phyloP scores from a whole-genome alignment of 2,329 filamentous ascomycete species.

The Stenocarpella maydis region DNA sequence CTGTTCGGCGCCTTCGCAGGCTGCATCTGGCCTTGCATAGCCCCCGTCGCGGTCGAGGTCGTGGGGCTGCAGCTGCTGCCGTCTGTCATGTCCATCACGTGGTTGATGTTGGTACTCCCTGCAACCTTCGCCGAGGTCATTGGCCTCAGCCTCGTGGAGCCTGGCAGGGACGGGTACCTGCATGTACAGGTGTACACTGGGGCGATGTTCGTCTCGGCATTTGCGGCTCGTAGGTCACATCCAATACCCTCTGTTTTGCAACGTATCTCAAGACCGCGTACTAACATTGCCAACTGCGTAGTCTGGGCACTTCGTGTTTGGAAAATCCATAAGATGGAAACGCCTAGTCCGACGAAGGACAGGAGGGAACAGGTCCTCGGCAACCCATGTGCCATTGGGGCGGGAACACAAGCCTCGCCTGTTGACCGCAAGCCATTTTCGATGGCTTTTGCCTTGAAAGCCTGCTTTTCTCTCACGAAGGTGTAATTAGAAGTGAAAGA shows the following conservation, averaged over 20 bases:
- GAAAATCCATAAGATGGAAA: slow-evolving; percentile 52
- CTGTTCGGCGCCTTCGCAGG: slow-evolving; percentile 75
- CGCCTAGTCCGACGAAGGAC: slow-evolving; percentile 41
- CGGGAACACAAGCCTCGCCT: not conserved
- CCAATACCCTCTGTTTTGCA: not conserved
- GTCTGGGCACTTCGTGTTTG: slow-evolving; percentile 53
- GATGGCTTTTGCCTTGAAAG: slow-evolving; percentile 30
- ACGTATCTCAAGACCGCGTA: too few relatives aligned
- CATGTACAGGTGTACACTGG: slow-evolving; percentile 67
- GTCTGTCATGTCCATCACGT: slow-evolving; percentile 72
- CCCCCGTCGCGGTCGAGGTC: slow-evolving; percentile 76
- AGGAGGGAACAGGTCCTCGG: slow-evolving; percentile 42
- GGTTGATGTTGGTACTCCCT: slow-evolving; percentile 75
- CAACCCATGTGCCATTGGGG: slow-evolving; percentile 39
- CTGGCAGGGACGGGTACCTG: slow-evolving; percentile 56
- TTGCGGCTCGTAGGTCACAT: slow-evolving; percentile 50
- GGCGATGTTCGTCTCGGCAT: slow-evolving; percentile 66
- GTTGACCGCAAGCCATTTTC: not conserved
- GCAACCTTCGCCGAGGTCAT: slow-evolving; percentile 74
- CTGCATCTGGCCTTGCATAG: slow-evolving; percentile 74
- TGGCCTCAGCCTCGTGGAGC: slow-evolving; percentile 61
- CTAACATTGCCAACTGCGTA: slow-evolving; percentile 29
- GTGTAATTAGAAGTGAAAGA: slow-evolving; percentile 3
- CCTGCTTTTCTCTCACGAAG: slow-evolving; percentile 33
- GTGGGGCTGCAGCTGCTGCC: slow-evolving; percentile 75